Evolutionary conservation across 1,284 basidiomycete species (phyloP).

Genomic region (Ustilago crameri): DNA sequence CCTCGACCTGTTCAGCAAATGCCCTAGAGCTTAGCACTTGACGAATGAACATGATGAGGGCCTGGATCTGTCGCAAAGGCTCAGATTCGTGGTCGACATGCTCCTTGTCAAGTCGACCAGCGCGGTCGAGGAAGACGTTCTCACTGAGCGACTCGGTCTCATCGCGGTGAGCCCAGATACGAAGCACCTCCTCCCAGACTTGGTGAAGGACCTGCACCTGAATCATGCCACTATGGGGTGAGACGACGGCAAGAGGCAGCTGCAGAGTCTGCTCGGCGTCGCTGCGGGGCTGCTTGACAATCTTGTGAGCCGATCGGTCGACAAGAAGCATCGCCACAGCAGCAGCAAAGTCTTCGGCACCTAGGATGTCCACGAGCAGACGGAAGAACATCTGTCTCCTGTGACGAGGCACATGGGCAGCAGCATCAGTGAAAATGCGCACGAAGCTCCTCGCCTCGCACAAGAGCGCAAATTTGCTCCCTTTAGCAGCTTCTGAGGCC

Average conservation of each 20-base stretch:
- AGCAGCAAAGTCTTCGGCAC: constrained; percentile 82
- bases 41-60: constrained; percentile 54
- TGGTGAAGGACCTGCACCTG: constrained; percentile 72
- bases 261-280: constrained; percentile 71
- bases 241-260: constrained; percentile 74
- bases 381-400: constrained; percentile 89
- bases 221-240: constrained; percentile 73
- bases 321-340: constrained; percentile 87
- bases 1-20: constrained; percentile 34
- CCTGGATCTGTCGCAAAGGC: constrained; percentile 51
- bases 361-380: constrained; percentile 87
- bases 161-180: constrained; percentile 49
- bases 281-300: constrained; percentile 73
- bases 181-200: constrained; percentile 52
- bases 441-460: constrained; percentile 74
- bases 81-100: constrained; percentile 59
- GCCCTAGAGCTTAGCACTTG: constrained; percentile 46
- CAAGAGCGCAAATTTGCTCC: constrained; percentile 43
- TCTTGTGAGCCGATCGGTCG: constrained; percentile 81
- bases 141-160: constrained; percentile 43
- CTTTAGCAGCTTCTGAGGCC: constrained; percentile 50
- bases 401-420: constrained; percentile 86
- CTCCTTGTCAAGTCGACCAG: constrained; percentile 51
- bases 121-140: constrained; percentile 57
- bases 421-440: constrained; percentile 87